These are phyloP conservation scores for Phylloporus rhodoxanthus DNA, from an alignment of 768 basidiomycete species.

Conservation along the genomic window DNA sequence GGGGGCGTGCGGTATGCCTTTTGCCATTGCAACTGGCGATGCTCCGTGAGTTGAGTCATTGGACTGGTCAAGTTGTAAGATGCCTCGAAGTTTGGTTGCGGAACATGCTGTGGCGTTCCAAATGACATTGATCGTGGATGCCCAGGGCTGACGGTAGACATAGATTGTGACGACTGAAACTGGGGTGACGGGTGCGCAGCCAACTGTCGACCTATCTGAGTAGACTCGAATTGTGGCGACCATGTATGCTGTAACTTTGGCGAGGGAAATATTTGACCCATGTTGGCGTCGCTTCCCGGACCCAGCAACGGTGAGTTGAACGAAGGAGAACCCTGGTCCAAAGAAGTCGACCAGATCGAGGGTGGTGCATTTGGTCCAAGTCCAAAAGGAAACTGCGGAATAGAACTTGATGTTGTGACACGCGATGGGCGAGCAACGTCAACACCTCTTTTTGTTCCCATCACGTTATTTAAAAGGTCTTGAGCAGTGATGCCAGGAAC, in stretches of 20 bases:
- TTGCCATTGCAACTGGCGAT: constrained; percentile 12
- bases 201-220: constrained; percentile 11
- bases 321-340: constrained; percentile 37
- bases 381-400: constrained; percentile 48
- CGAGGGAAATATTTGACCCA: constrained; percentile 10
- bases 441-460: constrained; percentile 17
- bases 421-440: constrained; percentile 15
- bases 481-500: constrained; percentile 50
- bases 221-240: constrained; percentile 24
- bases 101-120: constrained; percentile 12
- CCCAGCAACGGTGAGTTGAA: constrained; percentile 10
- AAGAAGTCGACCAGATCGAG: constrained; percentile 65
- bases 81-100: constrained; percentile 10
- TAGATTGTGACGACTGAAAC: constrained; percentile 11
- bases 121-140: constrained; percentile 15
- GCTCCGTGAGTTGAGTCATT: constrained; percentile 7
- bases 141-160: constrained; percentile 6
- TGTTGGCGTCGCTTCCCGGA: constrained; percentile 11
- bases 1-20: constrained; percentile 6
- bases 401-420: constrained; percentile 24
- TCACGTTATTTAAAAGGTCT: constrained; percentile 52
- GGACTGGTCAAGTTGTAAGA: constrained; percentile 9
- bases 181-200: constrained; percentile 8
- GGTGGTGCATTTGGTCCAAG: constrained; percentile 43
- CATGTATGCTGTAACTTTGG: constrained; percentile 14